phyloP scores from a whole-genome alignment of 345 rosid genomes.

The Melastoma malabathricum region DNA sequence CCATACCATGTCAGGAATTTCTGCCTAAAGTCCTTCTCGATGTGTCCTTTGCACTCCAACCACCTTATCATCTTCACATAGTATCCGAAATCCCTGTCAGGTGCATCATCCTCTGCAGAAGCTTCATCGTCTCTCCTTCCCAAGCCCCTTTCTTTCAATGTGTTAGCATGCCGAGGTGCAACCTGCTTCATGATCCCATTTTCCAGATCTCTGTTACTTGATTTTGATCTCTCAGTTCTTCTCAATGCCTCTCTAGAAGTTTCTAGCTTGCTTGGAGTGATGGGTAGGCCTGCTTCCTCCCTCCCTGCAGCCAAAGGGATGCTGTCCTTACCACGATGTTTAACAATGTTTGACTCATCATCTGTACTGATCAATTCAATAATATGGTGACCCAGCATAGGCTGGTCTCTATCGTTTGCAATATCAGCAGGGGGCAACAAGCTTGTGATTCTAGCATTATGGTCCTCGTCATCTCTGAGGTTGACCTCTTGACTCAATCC shows the following conservation, averaged over 20 bases:
- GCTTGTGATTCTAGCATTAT: slow-evolving; percentile 9
- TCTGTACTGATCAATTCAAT: slow-evolving; percentile 30
- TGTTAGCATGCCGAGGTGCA: slow-evolving; percentile 41
- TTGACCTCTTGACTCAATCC: slow-evolving; percentile 14
- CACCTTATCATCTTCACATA: slow-evolving; percentile 66
- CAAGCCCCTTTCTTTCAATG: slow-evolving; percentile 36
- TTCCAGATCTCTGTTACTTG: slow-evolving; percentile 25
- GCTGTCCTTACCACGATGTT: slow-evolving; percentile 24
- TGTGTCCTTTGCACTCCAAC: slow-evolving; percentile 75
- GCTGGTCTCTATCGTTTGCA: slow-evolving; percentile 25
- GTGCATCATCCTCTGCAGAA: slow-evolving; percentile 25
- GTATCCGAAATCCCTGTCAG: slow-evolving; percentile 58
- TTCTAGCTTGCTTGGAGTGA: slow-evolving; percentile 73
- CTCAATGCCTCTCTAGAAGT: slow-evolving; percentile 34
- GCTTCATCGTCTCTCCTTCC: slow-evolving; percentile 31
- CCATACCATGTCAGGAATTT: slow-evolving; percentile 93
- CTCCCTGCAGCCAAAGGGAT: slow-evolving; percentile 24
- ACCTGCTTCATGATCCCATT: slow-evolving; percentile 25
- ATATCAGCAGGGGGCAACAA: slow-evolving; percentile 11
- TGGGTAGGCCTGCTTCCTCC: slow-evolving; percentile 45
- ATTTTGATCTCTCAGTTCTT: slow-evolving; percentile 31
- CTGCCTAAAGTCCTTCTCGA: slow-evolving; percentile 85
- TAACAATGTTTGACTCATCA: slow-evolving; percentile 28
- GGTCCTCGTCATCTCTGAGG: slow-evolving; percentile 22
- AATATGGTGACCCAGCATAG: slow-evolving; percentile 13